A percentile compares a stretch with the other conserved stretches of the same genome.
phyloP scores from a whole-genome alignment of 805 yeast species.

The Spathaspora sp. region DNA sequence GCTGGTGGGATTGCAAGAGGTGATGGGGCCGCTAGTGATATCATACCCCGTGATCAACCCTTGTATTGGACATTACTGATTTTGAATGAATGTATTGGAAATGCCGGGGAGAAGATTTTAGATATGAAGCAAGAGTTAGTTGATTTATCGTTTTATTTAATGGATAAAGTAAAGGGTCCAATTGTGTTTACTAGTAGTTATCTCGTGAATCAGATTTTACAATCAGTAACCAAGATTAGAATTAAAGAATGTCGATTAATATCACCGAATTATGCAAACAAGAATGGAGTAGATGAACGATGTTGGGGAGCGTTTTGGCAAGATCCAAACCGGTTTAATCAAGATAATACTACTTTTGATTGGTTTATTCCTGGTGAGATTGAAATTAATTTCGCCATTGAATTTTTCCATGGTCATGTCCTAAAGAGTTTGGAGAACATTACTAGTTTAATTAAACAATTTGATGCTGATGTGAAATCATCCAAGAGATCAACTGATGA shows the following conservation, averaged over 20 bases:
- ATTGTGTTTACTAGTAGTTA: constrained; percentile 58
- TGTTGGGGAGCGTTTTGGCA: constrained; percentile 79
- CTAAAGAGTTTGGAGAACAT: constrained; percentile 42
- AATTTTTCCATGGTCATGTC: constrained; percentile 50
- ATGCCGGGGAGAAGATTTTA: constrained; percentile 54
- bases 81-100: constrained; percentile 65
- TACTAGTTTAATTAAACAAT: constrained; percentile 26
- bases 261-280: constrained; percentile 39
- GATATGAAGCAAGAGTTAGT: constrained; percentile 42
- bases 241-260: constrained; percentile 53
- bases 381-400: constrained; percentile 60
- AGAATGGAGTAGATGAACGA: constrained; percentile 40
- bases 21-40: constrained; percentile 34
- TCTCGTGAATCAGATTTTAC: constrained; percentile 63
- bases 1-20: constrained; percentile 76
- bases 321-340: constrained; percentile 45
- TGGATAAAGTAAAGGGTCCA: constrained; percentile 58
- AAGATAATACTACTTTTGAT: constrained; percentile 48
- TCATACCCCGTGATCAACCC: constrained; percentile 74
- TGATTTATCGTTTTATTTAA: constrained; percentile 42
- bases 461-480: constrained; percentile 14
- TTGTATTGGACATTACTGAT: constrained; percentile 69
- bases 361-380: constrained; percentile 72
- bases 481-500: constrained; percentile 45
- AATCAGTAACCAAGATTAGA: constrained; percentile 59